Base-by-base conservation (phyloP, 108 stramenopile species). In the Pelagomonas calceolata region DNA sequence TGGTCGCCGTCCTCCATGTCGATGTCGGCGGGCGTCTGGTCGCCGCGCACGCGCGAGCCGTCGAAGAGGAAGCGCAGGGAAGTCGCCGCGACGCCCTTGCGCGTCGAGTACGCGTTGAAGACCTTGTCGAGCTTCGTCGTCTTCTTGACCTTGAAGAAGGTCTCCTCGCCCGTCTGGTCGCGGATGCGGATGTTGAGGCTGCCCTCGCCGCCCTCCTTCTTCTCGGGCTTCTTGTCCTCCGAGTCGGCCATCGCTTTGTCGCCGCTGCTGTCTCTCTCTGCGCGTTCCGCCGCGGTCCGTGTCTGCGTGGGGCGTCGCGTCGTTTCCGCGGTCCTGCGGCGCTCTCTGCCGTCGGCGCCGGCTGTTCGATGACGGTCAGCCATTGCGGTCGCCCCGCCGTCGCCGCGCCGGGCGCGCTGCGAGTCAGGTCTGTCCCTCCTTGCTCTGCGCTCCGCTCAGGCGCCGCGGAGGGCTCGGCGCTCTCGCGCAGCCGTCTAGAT, bases 1-100 rank as follows among this genome's bases (percentile, higher is more conserved):
- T 80, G 79, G 72, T 82, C 81, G 70, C 81, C 77, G 34, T 82
- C 81, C 70, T 82, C 81, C 32, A 82, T 79, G 5, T 82, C 81
- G 33, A 63, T 34, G 4, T 76, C 73, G 31, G 32, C 67, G 0
- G 79, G 78, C 30, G 79, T 82, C 30, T 77, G 33, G 51, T 81
- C 75, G 31, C 77, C 45, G 10, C 29, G 32, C 16, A 82, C 73
- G 33, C 82, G 82, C 43, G 72, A 36, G 18, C 82, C 82, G 36
- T 82, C 82, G 18, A 82, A 71, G 29, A 80, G 74, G 76, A 82
- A 82, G 33, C 80, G 77, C 16, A 82, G 79, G 30, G 75, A 73
- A 31, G 32, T 16, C 17, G 66, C 71, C 18, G 66, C 63, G 15
- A 81, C 79, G 30, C 82, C 82, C 81, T 82, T 82, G 34, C 81